Percentiles rank a stretch among this genome's conserved stretches.
Evolutionary conservation across 164 flowering plant species (phyloP).

Genomic region (Litsea cubeba): DNA sequence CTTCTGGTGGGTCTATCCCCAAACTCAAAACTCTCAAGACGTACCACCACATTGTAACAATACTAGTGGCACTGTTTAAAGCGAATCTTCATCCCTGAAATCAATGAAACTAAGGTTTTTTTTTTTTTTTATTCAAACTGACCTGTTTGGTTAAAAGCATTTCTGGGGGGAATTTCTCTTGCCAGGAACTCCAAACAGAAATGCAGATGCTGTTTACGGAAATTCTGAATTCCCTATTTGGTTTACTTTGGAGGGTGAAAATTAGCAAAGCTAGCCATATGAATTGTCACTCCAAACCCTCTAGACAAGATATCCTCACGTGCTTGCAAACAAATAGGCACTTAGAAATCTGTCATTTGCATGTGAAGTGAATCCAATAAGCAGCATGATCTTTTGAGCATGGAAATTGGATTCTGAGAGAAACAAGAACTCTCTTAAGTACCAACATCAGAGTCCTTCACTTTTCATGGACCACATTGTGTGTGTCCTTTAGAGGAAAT

Average conservation of each 20-base stretch:
- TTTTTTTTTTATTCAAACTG: fast-evolving
- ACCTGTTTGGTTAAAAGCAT: no score
- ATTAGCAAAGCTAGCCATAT: no score
- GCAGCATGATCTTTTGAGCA: background rate
- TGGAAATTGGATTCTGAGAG: background rate
- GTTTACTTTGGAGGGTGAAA: no score
- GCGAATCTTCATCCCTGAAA: background rate
- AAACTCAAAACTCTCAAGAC: background rate
- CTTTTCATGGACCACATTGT: background rate
- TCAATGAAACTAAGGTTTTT: background rate
- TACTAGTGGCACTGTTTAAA: background rate
- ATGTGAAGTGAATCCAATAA: background rate
- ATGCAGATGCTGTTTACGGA: no score
- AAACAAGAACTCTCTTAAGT: background rate
- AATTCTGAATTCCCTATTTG: no score
- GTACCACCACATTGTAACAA: background rate
- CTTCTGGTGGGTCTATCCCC: no score
- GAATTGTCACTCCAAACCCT: background rate
- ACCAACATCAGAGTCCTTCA: background rate
- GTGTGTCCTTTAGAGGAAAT: background rate
- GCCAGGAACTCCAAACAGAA: no score
- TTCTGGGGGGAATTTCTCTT: no score
- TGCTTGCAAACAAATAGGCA: background rate
- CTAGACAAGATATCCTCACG: background rate
- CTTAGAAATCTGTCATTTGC: background rate